Evolutionary conservation across 2,329 filamentous ascomycete species (phyloP), one percentile per base, ranked within the genome.

Genomic region (Diaporthe citri): DNA sequence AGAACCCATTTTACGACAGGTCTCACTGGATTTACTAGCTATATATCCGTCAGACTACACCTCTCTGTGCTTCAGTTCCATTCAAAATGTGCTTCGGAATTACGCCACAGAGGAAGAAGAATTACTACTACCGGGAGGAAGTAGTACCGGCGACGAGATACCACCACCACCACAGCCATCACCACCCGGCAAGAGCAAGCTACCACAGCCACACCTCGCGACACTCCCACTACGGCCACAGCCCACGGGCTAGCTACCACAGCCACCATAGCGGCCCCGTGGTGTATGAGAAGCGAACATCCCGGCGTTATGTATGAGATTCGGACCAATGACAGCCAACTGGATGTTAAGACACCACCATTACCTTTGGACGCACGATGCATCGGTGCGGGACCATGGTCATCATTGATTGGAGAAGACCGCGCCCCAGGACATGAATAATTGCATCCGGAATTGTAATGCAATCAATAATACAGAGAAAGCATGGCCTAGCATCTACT

Each of bases 51-150:
- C 22, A 25, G 5, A 20, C 28, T 34, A 6, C 7, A 6, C 7
- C 46, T 41, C n/a, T 15, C 3, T 55, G 22, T 62, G 15, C 25
- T n/a, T 5, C 36, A 7, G 12, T 13, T 9, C 9, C 34, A 20
- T 76, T 69, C 80, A 86, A 79, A 34, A 90, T 90, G 88, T 90
- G 88, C 79, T 89, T 90, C 84, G 80, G 83, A 62, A 77, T 82
- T 72, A 83, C 85, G 75, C 85, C 86, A 72, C 82, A 80, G 41
- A 86, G 84, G 55, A 85, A 85, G 62, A 72, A 31, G 39, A 36
- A 48, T 15, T 71, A 74, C 36, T 89, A 90, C 83, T 90, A 90
- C 84, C 89, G 90, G 81, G 86, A 86, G 80, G 87, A 90, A 82
- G 88, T 90, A 78, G 84, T 87, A 77, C 84, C 88, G 62, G 88